Conservation (phyloP, 2,329 filamentous ascomycete genomes). For the Escovopsis sp. region DNA sequence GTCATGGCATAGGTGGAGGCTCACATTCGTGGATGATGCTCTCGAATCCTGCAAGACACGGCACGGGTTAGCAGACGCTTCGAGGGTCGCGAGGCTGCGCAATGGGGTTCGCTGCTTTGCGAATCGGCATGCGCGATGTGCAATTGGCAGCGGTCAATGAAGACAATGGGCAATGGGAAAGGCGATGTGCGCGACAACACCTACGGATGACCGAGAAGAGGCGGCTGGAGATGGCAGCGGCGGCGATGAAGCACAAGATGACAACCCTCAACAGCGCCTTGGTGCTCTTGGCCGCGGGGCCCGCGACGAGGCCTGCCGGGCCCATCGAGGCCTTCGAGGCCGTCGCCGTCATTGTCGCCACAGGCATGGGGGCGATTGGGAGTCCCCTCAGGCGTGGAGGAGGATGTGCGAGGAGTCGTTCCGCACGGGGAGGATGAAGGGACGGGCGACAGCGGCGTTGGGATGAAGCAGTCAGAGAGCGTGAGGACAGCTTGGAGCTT, state of each 20-base stretch:
- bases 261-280: slow-evolving; percentile 74
- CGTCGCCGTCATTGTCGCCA: slow-evolving; percentile 27
- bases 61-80: slow-evolving; percentile 18
- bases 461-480: slow-evolving; percentile 4
- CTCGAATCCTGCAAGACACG: slow-evolving; percentile 64
- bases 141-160: no score
- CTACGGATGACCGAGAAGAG: slow-evolving; percentile 96
- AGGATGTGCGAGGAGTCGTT: slow-evolving; percentile 11
- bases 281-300: slow-evolving; percentile 68
- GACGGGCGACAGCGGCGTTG: not conserved
- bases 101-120: no score
- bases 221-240: slow-evolving; percentile 78
- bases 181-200: slow-evolving; percentile 29
- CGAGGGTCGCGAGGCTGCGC: no score
- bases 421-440: slow-evolving; percentile 5
- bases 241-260: slow-evolving; percentile 84
- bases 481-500: slow-evolving; percentile 32
- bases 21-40: slow-evolving; percentile 99
- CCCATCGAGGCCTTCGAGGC: slow-evolving; percentile 24
- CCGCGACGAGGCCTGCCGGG: slow-evolving; percentile 44
- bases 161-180: no score
- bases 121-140: no score
- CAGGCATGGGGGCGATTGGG: slow-evolving; percentile 14
- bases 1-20: no score
- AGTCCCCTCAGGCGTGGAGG: slow-evolving; percentile 17